phyloP scores from a whole-genome alignment of 2,329 filamentous ascomycete genomes.

The Talaromyces sp. region DNA sequence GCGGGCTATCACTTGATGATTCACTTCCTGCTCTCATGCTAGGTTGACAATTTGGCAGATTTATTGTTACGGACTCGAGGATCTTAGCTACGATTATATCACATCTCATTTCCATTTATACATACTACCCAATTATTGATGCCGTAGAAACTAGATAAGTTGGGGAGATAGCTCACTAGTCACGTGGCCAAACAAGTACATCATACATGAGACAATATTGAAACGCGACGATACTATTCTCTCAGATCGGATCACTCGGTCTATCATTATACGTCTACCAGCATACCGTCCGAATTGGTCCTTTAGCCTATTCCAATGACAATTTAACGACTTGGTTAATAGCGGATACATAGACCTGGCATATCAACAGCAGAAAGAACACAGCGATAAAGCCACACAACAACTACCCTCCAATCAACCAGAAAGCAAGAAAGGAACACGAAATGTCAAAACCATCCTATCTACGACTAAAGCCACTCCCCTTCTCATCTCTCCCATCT shows the following conservation, averaged over 20 bases:
- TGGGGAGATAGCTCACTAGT: not conserved
- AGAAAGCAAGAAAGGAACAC: not conserved
- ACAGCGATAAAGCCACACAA: not conserved
- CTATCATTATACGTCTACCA: no score
- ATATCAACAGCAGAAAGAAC: not conserved
- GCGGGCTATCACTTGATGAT: not conserved
- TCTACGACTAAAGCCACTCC: conserved; percentile 24
- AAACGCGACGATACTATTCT: not conserved
- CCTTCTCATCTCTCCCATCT: conserved; percentile 26
- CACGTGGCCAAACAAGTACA: not conserved
- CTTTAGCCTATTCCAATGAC: not conserved
- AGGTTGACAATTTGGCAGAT: not conserved
- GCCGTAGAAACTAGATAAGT: not conserved
- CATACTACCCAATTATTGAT: not conserved
- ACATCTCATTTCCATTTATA: not conserved
- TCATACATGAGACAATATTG: not conserved
- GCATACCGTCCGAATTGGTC: no score
- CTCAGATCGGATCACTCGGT: not conserved
- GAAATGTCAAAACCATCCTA: conserved; percentile 15
- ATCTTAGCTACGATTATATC: not conserved
- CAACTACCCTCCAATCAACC: not conserved
- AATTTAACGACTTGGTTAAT: not conserved
- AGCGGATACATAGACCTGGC: no score
- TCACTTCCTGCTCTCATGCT: no score
- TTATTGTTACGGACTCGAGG: not conserved